Percentiles rank a stretch among this genome's conserved stretches.
These are phyloP conservation scores for Podospora pseudoanserina DNA, from an alignment of 495 filamentous ascomycete species.

Conservation along the genomic window DNA sequence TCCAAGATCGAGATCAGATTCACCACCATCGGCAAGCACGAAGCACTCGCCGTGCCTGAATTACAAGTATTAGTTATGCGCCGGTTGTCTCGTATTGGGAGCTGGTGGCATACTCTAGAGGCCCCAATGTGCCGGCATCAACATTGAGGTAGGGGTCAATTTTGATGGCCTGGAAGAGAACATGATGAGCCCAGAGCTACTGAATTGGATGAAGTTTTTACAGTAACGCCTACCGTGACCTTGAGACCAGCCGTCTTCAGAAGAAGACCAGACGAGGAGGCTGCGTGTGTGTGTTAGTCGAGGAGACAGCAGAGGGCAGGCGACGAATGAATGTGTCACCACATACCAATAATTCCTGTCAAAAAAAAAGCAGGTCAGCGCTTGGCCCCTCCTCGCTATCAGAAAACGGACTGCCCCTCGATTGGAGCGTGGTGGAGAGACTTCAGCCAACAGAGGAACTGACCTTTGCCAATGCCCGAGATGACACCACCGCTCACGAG, in stretches of 20 bases:
- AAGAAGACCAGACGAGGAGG: slow-evolving; percentile 7
- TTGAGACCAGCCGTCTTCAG: slow-evolving; percentile 9
- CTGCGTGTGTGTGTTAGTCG: background rate
- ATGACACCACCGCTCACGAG: slow-evolving; percentile 11
- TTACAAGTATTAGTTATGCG: background rate
- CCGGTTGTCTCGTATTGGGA: background rate
- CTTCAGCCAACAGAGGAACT: background rate
- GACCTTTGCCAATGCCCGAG: slow-evolving; percentile 8
- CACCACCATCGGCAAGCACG: slow-evolving; percentile 36
- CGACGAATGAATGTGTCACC: background rate
- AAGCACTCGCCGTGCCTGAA: slow-evolving; percentile 40
- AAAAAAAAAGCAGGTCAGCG: slow-evolving; percentile 5
- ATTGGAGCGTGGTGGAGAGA: background rate
- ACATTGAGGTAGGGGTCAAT: slow-evolving; percentile 5
- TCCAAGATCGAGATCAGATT: slow-evolving; percentile 79
- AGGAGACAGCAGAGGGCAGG: background rate
- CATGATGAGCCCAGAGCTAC: background rate
- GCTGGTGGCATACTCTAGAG: background rate
- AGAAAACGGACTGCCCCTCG: background rate
- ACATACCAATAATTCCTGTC: slow-evolving; percentile 10
- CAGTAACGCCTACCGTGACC: slow-evolving; percentile 1
- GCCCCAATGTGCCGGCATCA: slow-evolving; percentile 1
- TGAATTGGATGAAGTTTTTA: background rate
- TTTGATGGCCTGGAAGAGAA: slow-evolving; percentile 7
- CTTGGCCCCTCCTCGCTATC: background rate